Evolutionary conservation across 148 eudicot species (phyloP), one percentile per base, ranked within the genome.

Genomic region (Persicaria tinctoria): DNA sequence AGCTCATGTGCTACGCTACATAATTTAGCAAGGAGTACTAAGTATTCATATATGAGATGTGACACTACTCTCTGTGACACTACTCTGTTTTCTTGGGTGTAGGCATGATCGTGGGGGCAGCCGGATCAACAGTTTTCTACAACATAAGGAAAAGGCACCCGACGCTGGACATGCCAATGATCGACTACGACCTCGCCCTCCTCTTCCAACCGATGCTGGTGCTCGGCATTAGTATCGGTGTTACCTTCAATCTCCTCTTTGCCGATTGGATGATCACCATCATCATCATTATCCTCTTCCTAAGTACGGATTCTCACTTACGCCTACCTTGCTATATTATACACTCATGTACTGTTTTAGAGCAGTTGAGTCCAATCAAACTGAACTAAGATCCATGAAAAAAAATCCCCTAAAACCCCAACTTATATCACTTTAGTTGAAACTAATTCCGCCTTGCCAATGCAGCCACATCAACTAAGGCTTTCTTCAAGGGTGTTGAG

Each of bases 381-480:
- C 41, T 32, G 2, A 2, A 32, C 41, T 32, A 32, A 32, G 41
- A 32, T 32, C 41, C 1, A 23, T 23, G 27, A 23, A 23, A 23
- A 23, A 23, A 23, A 23, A 23, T 0, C 27, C 27, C 27, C 27
- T 23, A 23, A 23, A 1, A 23, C 18, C 63, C 8, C 6, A 12
- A 53, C n/a, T 32, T 32, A 32, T 2, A 2, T 32, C 41, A 32
- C 41, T 32, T n/a, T n/a, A n/a, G n/a, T 32, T 32, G 41, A 32
- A 32, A 32, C 55, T 57, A 57, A 18, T 57, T 18, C 27, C 6
- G 5, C 32, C 14, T 63, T 63, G 46, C 46, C 12, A 74, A 63
- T 83, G 80, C 80, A 89, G 93, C 80, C 53, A 86, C 91, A 14
- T 83, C 93, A 12, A 87, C 85, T 0, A 89, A 86, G 86, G 89